Evolutionary conservation across 805 yeast genomes (phyloP), one percentile per base, ranked within the genome.

Genomic region (Isabelozyma gotoi): DNA sequence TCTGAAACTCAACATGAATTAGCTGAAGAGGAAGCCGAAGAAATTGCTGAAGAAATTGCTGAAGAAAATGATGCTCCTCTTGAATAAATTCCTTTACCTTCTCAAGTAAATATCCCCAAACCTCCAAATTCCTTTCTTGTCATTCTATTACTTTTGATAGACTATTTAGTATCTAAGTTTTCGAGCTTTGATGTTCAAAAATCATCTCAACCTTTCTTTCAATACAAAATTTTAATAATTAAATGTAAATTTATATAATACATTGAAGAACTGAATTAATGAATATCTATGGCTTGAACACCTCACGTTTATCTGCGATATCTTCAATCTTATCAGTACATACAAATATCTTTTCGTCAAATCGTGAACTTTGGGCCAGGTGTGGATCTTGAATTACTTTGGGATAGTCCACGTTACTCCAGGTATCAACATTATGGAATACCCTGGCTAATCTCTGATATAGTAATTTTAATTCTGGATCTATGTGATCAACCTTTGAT

Each of bases 1-100:
- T 70, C 73, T 34, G 78, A 73, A 39, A 58, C 76, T 21, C 69
- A 65, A 35, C 67, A 63, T 35, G 63, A 52, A 16, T 50, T 35
- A 19, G 40, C 36, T 27, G 37, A 18, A 34, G 36, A 44, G 16
- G 40, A 31, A 16, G 40, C n/a, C n/a, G 32, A 38, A 27, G 44
- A 43, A 37, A 36, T 19, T 12, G 46, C 20, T 4, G 46, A 35
- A 29, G 38, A 17, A 27, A 33, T 27, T 15, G 38, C 29, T n/a
- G 42, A 38, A 32, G 41, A 20, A 16, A 27, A 33, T 7, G 38
- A 32, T 8, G 36, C 38, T 17, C 38, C 38, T 4, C 38, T 35
- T 11, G 19, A n/a, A 10, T 24, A 24, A 24, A 10, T 24, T 24
- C 29, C n/a, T 24, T 3, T 24, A n/a, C n/a, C n/a, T n/a, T n/a